Evolutionary conservation across 495 filamentous ascomycete species (phyloP).

Genomic region (Penicillium paxilli): DNA sequence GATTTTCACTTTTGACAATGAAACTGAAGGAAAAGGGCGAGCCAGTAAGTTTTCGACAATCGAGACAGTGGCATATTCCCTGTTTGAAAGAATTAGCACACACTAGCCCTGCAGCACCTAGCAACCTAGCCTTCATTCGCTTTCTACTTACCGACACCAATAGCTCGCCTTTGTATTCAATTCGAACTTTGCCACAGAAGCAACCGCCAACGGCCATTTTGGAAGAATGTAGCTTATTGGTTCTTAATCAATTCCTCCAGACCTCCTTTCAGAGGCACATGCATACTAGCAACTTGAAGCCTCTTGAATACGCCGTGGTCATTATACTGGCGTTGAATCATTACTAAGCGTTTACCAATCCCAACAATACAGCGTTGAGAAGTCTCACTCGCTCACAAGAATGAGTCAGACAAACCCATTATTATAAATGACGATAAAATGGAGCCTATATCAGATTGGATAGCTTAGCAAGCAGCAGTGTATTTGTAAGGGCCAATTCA

Average conservation of each 20-base stretch:
- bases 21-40: conserved; percentile 22
- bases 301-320: background rate
- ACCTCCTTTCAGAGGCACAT: background rate
- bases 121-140: background rate
- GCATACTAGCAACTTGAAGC: background rate
- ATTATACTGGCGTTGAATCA: background rate
- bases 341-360: background rate
- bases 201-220: conserved; percentile 32
- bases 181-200: conserved; percentile 29
- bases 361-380: background rate
- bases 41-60: conserved; percentile 41
- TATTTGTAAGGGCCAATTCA: too few relatives aligned
- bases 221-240: background rate
- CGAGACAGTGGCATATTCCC: conserved; percentile 39
- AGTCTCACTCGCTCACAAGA: too few relatives aligned
- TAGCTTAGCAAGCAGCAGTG: too few relatives aligned
- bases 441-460: too few relatives aligned
- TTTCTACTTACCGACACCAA: conserved; percentile 23
- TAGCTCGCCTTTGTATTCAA: conserved; percentile 27
- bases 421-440: too few relatives aligned
- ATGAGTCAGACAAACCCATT: too few relatives aligned
- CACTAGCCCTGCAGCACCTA: background rate
- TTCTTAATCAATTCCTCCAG: too few relatives aligned
- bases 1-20: conserved; percentile 22
- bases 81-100: conserved; percentile 11